Evolutionary conservation across 331 rosid genomes (phyloP), one percentile per base, ranked within the genome.

Genomic region (Malus hybrid): DNA sequence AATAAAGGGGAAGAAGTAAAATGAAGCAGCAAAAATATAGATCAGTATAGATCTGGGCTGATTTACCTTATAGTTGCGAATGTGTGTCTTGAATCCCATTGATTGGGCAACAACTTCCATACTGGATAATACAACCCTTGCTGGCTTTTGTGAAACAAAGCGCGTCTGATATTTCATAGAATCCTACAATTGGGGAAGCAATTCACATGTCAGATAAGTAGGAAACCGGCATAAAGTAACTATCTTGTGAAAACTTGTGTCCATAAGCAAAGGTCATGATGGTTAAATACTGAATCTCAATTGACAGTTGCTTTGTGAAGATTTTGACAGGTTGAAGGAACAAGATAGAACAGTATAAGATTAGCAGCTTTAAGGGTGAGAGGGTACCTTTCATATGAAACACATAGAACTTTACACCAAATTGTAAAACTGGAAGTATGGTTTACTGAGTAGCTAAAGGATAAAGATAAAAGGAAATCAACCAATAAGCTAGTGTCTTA

Each of bases 21-120:
- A 69, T 52, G 34, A 55, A 5, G 18, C 60, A 67, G n/a, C 7
- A 13, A 54, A 46, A 69, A 56, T 46, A 36, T 46, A 70, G 24
- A 71, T 57, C 39, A 65, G 70, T 18, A 60, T 5, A 18, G 64
- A 64, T 10, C 50, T 44, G 44, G 18, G 69, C 52, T 67, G 70
- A 19, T 67, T 50, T 61, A 89, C 98, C 96, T 93, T 93, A 76
- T 75, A 90, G 82, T 93, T 93, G 82, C 98, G 95, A 66, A 83
- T 93, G 71, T 90, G 98, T 0, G 96, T 93, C 89, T 93, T 93
- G 76, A 85, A 93, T 65, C 98, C 96, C 98, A 93, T 89, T 56
- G 98, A 89, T 69, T 90, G 96, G 11, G 96, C 95, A 78, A 93
- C 95, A 64, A 93, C 98, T 86, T 93, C 98, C 98, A 93, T 89